phyloP scores from a whole-genome alignment of 768 basidiomycete genomes.

The Amanita fuliginea region DNA sequence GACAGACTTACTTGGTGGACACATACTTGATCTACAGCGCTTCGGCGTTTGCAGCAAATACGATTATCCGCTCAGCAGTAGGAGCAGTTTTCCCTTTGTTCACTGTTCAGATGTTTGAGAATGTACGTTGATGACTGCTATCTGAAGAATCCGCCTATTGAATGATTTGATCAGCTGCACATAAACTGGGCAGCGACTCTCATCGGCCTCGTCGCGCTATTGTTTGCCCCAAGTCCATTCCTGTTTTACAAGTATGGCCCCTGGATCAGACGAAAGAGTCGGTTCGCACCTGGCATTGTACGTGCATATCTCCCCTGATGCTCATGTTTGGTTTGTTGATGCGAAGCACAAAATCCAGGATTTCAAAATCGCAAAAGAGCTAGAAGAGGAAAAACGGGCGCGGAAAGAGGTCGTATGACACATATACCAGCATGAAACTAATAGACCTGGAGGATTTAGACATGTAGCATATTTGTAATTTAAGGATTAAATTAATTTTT shows the following conservation, averaged over 20 bases:
- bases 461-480: no score
- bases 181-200: slow-evolving; percentile 43
- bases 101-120: slow-evolving; percentile 51
- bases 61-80: slow-evolving; percentile 42
- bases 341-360: neutral
- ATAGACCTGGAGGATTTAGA: no score
- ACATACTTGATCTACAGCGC: slow-evolving; percentile 51
- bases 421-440: no score
- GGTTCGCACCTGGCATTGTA: slow-evolving; percentile 43
- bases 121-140: slow-evolving; percentile 21
- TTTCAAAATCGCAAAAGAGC: no score
- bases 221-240: slow-evolving; percentile 59
- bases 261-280: slow-evolving; percentile 42
- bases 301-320: slow-evolving; percentile 6
- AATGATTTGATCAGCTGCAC: slow-evolving; percentile 22
- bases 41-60: slow-evolving; percentile 54
- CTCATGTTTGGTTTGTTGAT: neutral
- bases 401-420: no score
- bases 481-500: no score
- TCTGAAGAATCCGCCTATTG: neutral
- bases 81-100: slow-evolving; percentile 59
- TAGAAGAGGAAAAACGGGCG: no score
- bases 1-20: slow-evolving; percentile 47
- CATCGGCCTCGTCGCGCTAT: slow-evolving; percentile 43
- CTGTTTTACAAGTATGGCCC: slow-evolving; percentile 62